Evolutionary conservation across 2,329 filamentous ascomycete genomes (phyloP), one percentile per base, ranked within the genome.

Genomic region (Epichloe baconii): DNA sequence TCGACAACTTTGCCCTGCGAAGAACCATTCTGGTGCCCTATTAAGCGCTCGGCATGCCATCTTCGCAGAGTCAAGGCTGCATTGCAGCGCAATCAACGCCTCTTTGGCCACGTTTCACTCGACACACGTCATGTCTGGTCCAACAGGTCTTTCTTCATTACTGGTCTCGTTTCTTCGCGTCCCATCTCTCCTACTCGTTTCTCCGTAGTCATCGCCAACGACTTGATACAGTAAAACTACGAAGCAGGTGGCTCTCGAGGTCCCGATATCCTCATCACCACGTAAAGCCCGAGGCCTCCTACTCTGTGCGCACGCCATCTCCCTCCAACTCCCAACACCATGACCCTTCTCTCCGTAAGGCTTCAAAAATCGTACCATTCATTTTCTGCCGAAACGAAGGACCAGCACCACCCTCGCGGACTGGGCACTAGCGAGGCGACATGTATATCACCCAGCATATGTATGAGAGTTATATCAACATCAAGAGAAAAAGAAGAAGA

Each of bases 391-490:
- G 12, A 38, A 4, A 40, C 10, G 15, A 49, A 26, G 4, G 15
- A 12, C 15, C 42, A 36, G 34, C 23, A 4, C 21, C 19, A 35
- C 14, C 21, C 4, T 44, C 31, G 34, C n/a, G 41, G 17, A 26
- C 17, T 15, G 6, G 17, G 21, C 37, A 19, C 11, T 35, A n/a
- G 36, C n/a, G 37, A 41, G 36, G 36, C 38, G 41, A 38, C 47
- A 42, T 26, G 19, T 43, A 42, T 7, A 44, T 44, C 41, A 49
- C 35, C 47, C 36, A 31, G 15, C 42, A 23, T 42, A 52, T 52
- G 47, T 52, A 43, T 41, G 5, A 44, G 17, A 46, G 15, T 44
- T 41, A 52, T 47, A 48, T 52, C 45, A 38, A 48, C 45, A 48
- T 48, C 42, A 52, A 46, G 6, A 26, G 23, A 46, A 41, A 41